Base-by-base conservation (phyloP, 768 basidiomycete genomes). In the Calocybe cyanea region DNA sequence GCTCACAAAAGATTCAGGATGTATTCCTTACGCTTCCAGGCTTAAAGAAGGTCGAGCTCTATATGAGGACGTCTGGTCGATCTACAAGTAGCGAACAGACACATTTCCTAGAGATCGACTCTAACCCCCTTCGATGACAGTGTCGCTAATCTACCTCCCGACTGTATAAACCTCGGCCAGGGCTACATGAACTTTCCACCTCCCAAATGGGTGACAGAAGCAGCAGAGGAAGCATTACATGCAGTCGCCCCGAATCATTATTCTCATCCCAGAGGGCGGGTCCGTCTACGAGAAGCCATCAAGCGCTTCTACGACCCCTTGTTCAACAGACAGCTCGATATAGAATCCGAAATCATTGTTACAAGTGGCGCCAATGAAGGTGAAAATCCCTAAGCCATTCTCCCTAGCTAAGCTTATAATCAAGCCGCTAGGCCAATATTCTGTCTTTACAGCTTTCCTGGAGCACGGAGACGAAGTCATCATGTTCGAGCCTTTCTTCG, bases 311-410 rank as follows among this genome's bases (percentile, higher is more conserved):
- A 95, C 58, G 78, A 80, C 35, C 72, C 85, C 4, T 78, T 85
- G 38, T 72, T 80, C 37, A 71, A 76, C 19, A 77, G 91, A 46
- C 73, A 83, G 2, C 75, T 99, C 13, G 79, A 92, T 57, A 77
- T 85, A 18, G 91, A 96, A 52, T 75, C 78, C 1, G 92, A 98
- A 63, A 93, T 99, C 34, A 71, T 94, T 15, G 87, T 98, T 36
- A 93, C 94, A 2, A 95, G 94, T 55, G 96, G 96, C 25, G 95
- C 95, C 7, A 98, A 98, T 63, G 91, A 95, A 79, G 95, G 94
- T 87, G 47, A 63, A 9, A n/a, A 17, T 38, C 19, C 18, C 51
- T 50, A 18, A 8, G 18, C 32, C n/a, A 10, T 28, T 21, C 20
- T 37, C 32, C 7, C 20, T 36, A 14, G 13, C 38, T 9, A 20